Evolutionary conservation across 78 protist genomes (phyloP).

Genomic region (Pigoraptor vietnamica): DNA sequence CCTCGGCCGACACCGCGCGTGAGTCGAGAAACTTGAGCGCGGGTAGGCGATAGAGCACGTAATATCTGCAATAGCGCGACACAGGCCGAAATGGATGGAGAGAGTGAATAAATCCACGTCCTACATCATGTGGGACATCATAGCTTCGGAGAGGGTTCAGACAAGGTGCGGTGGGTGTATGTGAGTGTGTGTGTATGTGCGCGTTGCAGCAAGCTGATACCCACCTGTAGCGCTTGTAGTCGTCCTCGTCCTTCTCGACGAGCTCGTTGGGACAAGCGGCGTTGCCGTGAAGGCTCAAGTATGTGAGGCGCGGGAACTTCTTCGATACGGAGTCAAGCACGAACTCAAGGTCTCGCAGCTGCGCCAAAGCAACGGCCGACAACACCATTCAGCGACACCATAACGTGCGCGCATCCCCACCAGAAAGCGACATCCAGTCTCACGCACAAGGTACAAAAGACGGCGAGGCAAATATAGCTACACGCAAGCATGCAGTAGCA

Average conservation of each 20-base stretch:
- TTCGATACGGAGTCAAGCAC: neutral
- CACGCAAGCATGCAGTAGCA: neutral
- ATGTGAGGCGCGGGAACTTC: slow-evolving; percentile 8
- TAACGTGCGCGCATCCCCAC: too few species aligned
- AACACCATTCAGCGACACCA: too few species aligned
- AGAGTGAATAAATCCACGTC: too few species aligned
- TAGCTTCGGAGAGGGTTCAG: neutral
- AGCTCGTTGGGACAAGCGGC: slow-evolving; percentile 38
- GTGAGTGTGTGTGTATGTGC: neutral
- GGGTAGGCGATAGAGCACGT: slow-evolving; percentile 14
- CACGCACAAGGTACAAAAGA: too few species aligned
- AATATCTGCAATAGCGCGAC: neutral
- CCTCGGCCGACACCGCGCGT: neutral
- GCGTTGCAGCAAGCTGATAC: too few species aligned
- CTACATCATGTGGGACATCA: too few species aligned
- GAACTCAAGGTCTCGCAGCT: neutral
- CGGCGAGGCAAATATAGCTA: too few species aligned
- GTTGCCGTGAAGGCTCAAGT: slow-evolving; percentile 28
- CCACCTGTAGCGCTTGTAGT: slow-evolving; percentile 27
- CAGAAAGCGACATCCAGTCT: too few species aligned
- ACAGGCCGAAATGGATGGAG: too few species aligned
- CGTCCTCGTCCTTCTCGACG: slow-evolving; percentile 28
- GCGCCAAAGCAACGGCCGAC: too few species aligned
- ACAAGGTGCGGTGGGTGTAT: neutral
- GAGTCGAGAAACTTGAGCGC: slow-evolving; percentile 28